phyloP scores from a whole-genome alignment of 306 rosid genomes.

The Rosa lucieae region DNA sequence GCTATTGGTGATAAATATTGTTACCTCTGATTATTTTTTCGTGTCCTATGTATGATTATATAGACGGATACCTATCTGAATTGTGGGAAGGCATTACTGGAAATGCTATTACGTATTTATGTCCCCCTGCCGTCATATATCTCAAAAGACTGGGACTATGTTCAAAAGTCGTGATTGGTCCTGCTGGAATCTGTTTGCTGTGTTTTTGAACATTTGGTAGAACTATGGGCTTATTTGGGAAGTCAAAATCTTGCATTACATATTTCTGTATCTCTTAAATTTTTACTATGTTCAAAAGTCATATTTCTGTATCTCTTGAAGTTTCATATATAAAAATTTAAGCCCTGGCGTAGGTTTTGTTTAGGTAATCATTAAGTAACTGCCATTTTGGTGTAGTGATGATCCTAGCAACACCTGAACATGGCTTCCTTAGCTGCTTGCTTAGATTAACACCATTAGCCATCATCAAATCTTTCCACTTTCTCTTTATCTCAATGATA shows the following conservation, averaged over 20 bases:
- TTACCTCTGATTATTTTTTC: too few relatives aligned
- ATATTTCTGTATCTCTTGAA: not conserved
- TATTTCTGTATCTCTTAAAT: not conserved
- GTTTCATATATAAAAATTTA: not conserved
- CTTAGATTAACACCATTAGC: too few relatives aligned
- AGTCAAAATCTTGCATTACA: not conserved
- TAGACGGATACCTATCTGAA: too few relatives aligned
- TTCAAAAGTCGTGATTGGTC: conserved; percentile 50
- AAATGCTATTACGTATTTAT: conserved; percentile 21
- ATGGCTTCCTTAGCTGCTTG: too few relatives aligned
- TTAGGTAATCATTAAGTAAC: not conserved
- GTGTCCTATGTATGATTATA: too few relatives aligned
- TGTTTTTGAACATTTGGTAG: conserved; percentile 24
- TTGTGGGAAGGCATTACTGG: not conserved
- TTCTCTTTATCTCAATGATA: too few relatives aligned
- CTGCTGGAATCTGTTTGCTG: conserved; percentile 43
- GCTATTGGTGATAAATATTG: too few relatives aligned
- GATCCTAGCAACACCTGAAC: not conserved
- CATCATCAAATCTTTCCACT: too few relatives aligned
- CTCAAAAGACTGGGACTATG: conserved; percentile 55
- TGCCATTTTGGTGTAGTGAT: not conserved
- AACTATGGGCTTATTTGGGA: conserved; percentile 22
- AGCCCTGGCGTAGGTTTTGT: not conserved
- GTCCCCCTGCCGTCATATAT: conserved; percentile 27
- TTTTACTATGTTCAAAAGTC: too few relatives aligned